A percentile compares a stretch with the other conserved stretches of the same genome.
Evolutionary conservation across 257 asterid genomes (phyloP).

Genomic region (Solanum piurae): DNA sequence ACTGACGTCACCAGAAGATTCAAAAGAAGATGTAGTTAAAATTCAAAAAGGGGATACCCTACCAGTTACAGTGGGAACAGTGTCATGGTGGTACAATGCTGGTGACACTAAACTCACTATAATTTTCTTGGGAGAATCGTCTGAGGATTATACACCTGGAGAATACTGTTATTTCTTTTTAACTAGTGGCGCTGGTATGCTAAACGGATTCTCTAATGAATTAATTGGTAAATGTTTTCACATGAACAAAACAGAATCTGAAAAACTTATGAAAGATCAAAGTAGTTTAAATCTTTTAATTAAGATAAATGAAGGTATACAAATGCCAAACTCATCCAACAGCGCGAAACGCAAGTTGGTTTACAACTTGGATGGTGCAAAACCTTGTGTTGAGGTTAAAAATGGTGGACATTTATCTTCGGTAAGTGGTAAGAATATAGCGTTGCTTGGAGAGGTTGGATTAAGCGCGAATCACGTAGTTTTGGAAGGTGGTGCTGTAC

Average conservation of each 20-base stretch:
- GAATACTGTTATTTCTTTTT: constrained; percentile 19
- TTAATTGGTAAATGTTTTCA: constrained; percentile 11
- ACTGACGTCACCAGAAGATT: background rate
- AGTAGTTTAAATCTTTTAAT: background rate
- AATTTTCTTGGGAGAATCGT: constrained; percentile 5
- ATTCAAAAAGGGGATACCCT: constrained; percentile 4
- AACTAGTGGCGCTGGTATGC: constrained; percentile 17
- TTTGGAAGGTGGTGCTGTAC: background rate
- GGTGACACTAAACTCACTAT: background rate
- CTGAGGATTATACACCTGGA: constrained; percentile 1
- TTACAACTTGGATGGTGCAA: background rate
- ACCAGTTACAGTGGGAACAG: background rate
- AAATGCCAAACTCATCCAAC: constrained; percentile 9
- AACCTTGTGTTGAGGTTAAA: background rate
- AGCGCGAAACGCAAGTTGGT: background rate
- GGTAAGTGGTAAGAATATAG: constrained; percentile 1
- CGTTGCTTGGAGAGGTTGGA: constrained; percentile 6
- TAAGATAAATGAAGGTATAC: constrained; percentile 1
- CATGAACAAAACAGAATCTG: background rate
- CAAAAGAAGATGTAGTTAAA: background rate
- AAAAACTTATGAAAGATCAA: constrained; percentile 22
- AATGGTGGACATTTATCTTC: background rate
- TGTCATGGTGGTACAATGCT: constrained; percentile 13
- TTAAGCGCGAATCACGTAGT: constrained; percentile 17
- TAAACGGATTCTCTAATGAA: constrained; percentile 25